A percentile compares a stretch with the other conserved stretches of the same genome.
Conservation (phyloP, 495 filamentous ascomycete genomes). For the Penicillium angulare region DNA sequence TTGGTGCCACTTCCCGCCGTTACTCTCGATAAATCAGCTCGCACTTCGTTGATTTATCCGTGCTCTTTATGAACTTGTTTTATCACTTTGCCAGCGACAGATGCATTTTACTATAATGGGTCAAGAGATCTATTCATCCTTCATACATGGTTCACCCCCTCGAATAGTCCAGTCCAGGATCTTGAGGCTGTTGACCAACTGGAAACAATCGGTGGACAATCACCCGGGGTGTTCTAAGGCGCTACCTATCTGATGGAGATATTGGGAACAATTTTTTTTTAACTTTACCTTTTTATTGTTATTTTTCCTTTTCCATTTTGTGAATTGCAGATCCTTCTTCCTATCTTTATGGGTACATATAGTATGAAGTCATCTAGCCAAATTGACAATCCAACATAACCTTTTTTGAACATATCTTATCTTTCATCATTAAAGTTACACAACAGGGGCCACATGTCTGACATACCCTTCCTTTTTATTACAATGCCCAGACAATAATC, state of each 20-base stretch:
- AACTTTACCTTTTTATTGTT: constrained; percentile 8
- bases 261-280: constrained; percentile 3
- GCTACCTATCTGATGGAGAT: no score
- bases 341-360: not conserved
- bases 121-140: constrained; percentile 7
- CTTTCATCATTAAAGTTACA: not conserved
- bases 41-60: constrained; percentile 13
- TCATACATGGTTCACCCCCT: constrained; percentile 5
- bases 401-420: not conserved
- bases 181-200: not conserved
- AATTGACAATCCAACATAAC: constrained; percentile 7
- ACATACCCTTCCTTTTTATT: constrained; percentile 7
- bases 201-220: constrained; percentile 7
- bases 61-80: constrained; percentile 12
- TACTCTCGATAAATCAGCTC: constrained; percentile 4
- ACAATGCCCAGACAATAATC: constrained; percentile 11
- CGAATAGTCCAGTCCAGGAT: not conserved
- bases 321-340: not conserved
- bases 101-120: constrained; percentile 11
- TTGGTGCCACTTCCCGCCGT: constrained; percentile 24
- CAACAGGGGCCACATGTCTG: not conserved
- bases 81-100: constrained; percentile 15
- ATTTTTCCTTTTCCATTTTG: not conserved
- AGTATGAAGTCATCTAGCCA: constrained; percentile 6
- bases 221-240: constrained; percentile 20